Evolutionary conservation across 805 yeast species (phyloP).

Genomic region (Wickerhamiella azymoides): DNA sequence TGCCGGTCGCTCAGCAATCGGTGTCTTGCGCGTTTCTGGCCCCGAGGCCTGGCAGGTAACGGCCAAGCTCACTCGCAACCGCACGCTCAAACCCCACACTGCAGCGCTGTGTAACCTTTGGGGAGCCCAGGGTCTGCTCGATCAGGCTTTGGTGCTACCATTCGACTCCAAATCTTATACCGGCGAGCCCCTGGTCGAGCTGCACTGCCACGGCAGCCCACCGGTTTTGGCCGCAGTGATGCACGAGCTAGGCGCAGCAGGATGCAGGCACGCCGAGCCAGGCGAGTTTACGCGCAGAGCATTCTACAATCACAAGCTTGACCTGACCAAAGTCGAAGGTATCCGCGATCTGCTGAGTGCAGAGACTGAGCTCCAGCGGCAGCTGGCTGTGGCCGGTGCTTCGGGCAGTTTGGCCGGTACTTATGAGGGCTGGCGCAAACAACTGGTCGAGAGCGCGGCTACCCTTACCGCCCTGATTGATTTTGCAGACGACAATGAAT

Average conservation of each 20-base stretch:
- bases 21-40: constrained; percentile 74
- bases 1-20: constrained; percentile 71
- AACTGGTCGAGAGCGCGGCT: constrained; percentile 54
- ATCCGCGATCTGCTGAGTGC: constrained; percentile 80
- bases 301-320: constrained; percentile 69
- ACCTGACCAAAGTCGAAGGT: constrained; percentile 84
- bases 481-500: constrained; percentile 86
- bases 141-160: constrained; percentile 58
- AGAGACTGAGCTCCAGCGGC: constrained; percentile 79
- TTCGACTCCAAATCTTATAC: constrained; percentile 78
- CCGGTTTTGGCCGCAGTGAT: constrained; percentile 67
- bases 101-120: constrained; percentile 50
- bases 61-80: constrained; percentile 12
- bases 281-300: constrained; percentile 90
- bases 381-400: constrained; percentile 58
- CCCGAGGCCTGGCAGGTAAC: constrained; percentile 25
- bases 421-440: constrained; percentile 53
- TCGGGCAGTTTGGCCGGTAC: constrained; percentile 47
- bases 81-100: constrained; percentile 31
- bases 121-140: constrained; percentile 34
- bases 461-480: constrained; percentile 78
- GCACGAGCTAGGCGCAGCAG: constrained; percentile 34
- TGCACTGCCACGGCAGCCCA: constrained; percentile 89
- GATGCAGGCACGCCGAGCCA: constrained; percentile 70
- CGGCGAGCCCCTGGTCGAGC: constrained; percentile 79